Evolutionary conservation across 371 early-diverging fungal genomes (phyloP), one percentile per base, ranked within the genome.

Genomic region (Sporodiniella umbellata): DNA sequence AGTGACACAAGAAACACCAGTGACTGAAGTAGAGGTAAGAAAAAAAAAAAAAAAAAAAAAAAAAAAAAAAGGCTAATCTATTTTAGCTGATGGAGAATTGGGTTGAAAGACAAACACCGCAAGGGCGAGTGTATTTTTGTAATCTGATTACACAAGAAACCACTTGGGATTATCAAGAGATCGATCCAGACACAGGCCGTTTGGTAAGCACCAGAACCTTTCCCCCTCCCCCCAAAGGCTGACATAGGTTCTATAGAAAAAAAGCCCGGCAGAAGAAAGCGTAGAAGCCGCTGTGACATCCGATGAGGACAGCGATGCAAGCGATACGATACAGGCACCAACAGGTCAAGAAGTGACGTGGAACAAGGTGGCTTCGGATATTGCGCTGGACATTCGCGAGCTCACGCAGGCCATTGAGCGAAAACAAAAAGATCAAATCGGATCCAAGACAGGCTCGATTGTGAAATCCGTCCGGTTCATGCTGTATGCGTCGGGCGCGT

Each of bases 111-210:
- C 56, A 63, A 39, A 64, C 81, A 23, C 61, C 84, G 17, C 78
- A 86, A 45, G 90, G 90, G 1, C 67, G 82, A 37, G 60, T 72
- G 0, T 93, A 92, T 64, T 91, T 78, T 56, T 89, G 81, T 64
- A 91, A 93, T 68, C 70, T 85, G 42, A 66, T 86, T 15, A 89
- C 90, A 12, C 87, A 90, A 56, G 81, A 85, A 52, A 89, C 91
- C 5, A 85, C 81, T 14, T 93, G 89, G 85, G 72, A 71, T 48
- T 54, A 53, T 42, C 50, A 66, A 25, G 75, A 75, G n/a, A 68
- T 75, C 42, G 71, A 75, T 43, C 50, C 42, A 33, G 56, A 45
- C 18, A 70, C 75, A n/a, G 75, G 75, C 18, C 56, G 51, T 44
- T 38, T 73, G 66, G 68, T 70, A 61, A 48, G 26, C 15, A 17